phyloP scores from a whole-genome alignment of 73 alveolate species.

The Breviolum minutum region DNA sequence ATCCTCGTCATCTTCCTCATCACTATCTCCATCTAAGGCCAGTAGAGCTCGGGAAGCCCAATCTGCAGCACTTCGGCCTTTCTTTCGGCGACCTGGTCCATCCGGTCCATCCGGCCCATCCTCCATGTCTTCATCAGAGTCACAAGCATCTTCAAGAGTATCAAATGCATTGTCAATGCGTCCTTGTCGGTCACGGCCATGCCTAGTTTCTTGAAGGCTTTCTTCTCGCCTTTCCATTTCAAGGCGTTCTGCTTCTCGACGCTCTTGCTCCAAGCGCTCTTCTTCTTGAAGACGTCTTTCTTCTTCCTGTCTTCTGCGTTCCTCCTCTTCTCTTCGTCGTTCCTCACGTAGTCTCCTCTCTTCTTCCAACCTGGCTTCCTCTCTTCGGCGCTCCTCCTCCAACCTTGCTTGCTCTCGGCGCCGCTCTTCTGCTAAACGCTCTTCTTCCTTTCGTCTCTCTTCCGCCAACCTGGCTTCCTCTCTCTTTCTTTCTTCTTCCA shows the following conservation, averaged over 20 bases:
- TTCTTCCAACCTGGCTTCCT: conserved; percentile 45
- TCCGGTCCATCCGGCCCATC: neutral
- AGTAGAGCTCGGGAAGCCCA: conserved; percentile 26
- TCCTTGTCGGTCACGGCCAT: neutral
- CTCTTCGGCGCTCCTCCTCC: conserved; percentile 45
- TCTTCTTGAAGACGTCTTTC: conserved; percentile 17
- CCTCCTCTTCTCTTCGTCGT: conserved; percentile 37
- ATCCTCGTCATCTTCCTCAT: neutral
- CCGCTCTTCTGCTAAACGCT: conserved; percentile 16
- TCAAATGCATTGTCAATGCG: conserved; percentile 43
- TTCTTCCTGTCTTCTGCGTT: conserved; percentile 17
- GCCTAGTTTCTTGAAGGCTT: neutral
- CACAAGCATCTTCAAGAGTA: conserved; percentile 34
- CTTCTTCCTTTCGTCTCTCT: conserved; percentile 16
- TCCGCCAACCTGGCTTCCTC: conserved; percentile 16
- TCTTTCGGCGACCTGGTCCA: neutral
- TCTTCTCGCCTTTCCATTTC: conserved; percentile 53
- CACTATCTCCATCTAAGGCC: conserved; percentile 44
- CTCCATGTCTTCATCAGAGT: neutral
- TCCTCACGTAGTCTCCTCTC: conserved; percentile 43
- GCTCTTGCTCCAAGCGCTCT: conserved; percentile 36
- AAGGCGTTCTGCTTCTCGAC: conserved; percentile 26
- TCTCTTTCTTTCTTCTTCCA: conserved; percentile 57
- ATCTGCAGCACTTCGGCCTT: conserved; percentile 48
- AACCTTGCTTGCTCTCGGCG: conserved; percentile 32